These are phyloP conservation scores for Coemansia pectinata DNA, from an alignment of 192 early-diverging fungal species.

Conservation along the genomic window DNA sequence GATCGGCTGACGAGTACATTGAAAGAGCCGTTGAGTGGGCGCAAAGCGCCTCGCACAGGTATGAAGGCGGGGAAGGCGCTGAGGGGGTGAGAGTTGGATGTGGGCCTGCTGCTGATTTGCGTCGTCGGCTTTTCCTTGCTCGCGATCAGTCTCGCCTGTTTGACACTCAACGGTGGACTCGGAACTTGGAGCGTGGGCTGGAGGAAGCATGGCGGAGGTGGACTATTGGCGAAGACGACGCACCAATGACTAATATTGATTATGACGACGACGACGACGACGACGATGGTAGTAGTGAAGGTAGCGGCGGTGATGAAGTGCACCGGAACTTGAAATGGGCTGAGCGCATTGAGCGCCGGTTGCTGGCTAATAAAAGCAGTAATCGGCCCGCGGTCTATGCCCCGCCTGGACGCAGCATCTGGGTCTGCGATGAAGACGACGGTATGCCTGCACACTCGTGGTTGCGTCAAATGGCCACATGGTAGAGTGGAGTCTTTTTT, in stretches of 20 bases:
- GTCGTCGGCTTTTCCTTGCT: slow-evolving; percentile 69
- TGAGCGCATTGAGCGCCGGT: slow-evolving; percentile 30
- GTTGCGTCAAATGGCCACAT: slow-evolving; percentile 39
- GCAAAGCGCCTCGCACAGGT: slow-evolving; percentile 32
- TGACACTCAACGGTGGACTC: slow-evolving; percentile 85
- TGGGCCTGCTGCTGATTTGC: slow-evolving; percentile 63
- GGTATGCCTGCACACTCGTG: slow-evolving; percentile 49
- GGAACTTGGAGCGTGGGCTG: slow-evolving; percentile 75
- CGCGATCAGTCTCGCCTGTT: slow-evolving; percentile 82
- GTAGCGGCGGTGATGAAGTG: neutral
- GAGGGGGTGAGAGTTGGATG: slow-evolving; percentile 35
- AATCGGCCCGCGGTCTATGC: slow-evolving; percentile 25
- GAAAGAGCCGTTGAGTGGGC: slow-evolving; percentile 67
- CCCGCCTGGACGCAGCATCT: slow-evolving; percentile 47
- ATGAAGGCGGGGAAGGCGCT: neutral
- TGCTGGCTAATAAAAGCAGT: neutral
- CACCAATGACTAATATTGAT: neutral
- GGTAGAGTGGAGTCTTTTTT: slow-evolving; percentile 8
- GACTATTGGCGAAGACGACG: slow-evolving; percentile 55
- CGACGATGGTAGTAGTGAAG: neutral
- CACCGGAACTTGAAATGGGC: slow-evolving; percentile 22
- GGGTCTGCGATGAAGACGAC: slow-evolving; percentile 52
- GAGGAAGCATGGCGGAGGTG: slow-evolving; percentile 73
- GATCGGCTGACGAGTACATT: slow-evolving; percentile 64
- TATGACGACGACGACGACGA: neutral